These are phyloP conservation scores for Beta corolliflora DNA, from an alignment of 179 eudicot genomes.

Conservation along the genomic window DNA sequence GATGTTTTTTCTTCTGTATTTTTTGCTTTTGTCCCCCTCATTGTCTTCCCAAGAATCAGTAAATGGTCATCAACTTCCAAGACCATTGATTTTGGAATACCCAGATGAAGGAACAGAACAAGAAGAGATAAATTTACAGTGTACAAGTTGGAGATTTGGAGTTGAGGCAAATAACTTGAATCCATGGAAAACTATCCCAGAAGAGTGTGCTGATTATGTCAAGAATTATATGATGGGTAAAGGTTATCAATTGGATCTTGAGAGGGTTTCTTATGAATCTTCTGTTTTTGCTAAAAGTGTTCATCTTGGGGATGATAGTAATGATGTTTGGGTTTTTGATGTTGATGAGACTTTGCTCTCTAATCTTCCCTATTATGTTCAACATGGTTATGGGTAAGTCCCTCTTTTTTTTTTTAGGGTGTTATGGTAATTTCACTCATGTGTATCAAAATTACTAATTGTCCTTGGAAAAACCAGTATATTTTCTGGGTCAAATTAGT, in stretches of 20 bases:
- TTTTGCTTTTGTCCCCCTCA: constrained; percentile 15
- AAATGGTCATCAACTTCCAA: constrained; percentile 41
- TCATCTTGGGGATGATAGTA: constrained; percentile 55
- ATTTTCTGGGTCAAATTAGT: background rate
- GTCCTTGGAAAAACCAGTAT: background rate
- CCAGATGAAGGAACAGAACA: constrained; percentile 35
- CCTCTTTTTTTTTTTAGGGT: background rate
- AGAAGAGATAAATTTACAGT: constrained; percentile 42
- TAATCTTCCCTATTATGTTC: constrained; percentile 80
- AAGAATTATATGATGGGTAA: constrained; percentile 56
- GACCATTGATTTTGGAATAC: constrained; percentile 61
- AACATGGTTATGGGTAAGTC: constrained; percentile 88
- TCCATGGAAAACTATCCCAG: constrained; percentile 82
- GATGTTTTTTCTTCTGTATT: constrained; percentile 15
- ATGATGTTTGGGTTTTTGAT: constrained; percentile 86
- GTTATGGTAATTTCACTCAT: background rate
- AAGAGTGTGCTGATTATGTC: constrained; percentile 74
- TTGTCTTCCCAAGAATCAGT: constrained; percentile 27
- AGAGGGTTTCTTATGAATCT: constrained; percentile 67
- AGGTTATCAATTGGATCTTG: constrained; percentile 61
- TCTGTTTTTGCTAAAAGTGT: constrained; percentile 49
- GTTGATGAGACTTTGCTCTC: constrained; percentile 88
- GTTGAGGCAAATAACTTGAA: constrained; percentile 76
- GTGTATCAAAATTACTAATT: background rate
- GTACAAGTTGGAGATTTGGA: constrained; percentile 90